Conservation (phyloP, 2,329 filamentous ascomycete genomes). For the Monilinia laxa region DNA sequence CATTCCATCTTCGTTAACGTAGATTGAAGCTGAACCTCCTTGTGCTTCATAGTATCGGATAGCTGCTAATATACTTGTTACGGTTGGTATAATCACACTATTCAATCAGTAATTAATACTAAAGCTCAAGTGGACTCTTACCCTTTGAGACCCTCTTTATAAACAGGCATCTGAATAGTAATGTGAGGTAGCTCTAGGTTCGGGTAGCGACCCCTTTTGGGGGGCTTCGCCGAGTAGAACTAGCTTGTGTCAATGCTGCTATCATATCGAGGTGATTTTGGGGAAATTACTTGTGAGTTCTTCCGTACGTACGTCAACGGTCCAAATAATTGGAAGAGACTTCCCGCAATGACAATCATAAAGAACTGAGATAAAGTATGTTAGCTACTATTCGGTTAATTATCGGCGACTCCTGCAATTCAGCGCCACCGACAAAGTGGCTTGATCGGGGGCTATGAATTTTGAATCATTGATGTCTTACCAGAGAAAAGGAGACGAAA, state of each 20-base stretch:
- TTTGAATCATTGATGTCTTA: constrained; percentile 13
- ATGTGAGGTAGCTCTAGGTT: constrained; percentile 42
- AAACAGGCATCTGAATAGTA: constrained; percentile 51
- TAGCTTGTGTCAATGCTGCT: neutral
- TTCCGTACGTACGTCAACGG: constrained; percentile 29
- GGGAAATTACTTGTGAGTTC: constrained; percentile 23
- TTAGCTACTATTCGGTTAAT: constrained; percentile 35
- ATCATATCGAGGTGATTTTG: too few relatives aligned
- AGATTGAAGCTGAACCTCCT: constrained; percentile 65
- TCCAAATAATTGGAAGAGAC: constrained; percentile 31
- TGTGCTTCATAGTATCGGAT: constrained; percentile 58
- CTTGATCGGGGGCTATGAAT: neutral
- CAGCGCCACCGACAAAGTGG: constrained; percentile 5
- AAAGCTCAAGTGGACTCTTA: neutral
- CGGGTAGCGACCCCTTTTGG: constrained; percentile 33
- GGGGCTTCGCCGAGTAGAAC: constrained; percentile 42
- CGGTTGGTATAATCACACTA: constrained; percentile 54
- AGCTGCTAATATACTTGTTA: constrained; percentile 57
- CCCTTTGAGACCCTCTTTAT: constrained; percentile 47
- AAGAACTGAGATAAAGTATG: constrained; percentile 27
- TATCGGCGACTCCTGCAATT: neutral
- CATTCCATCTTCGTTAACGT: constrained; percentile 68
- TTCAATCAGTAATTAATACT: neutral
- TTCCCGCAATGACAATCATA: constrained; percentile 26
- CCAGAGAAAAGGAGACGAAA: constrained; percentile 39